phyloP scores from a whole-genome alignment of 192 early-diverging fungal genomes.

The Anaeromyces robustus region DNA sequence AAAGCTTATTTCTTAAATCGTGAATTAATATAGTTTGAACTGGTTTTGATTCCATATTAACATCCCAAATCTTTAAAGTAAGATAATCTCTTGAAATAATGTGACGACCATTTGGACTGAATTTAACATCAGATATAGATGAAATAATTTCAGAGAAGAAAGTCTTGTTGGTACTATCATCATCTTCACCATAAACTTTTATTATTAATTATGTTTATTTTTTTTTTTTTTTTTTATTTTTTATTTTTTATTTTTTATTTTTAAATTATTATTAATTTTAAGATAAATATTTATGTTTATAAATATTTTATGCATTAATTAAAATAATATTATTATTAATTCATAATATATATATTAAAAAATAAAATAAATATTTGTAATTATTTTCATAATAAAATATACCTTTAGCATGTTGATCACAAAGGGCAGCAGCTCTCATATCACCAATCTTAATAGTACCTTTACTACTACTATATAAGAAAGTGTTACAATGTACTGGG shows the following conservation, averaged over 20 bases:
- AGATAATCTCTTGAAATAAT: slow-evolving; percentile 95
- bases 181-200: slow-evolving; percentile 82
- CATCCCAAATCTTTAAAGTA: slow-evolving; percentile 96
- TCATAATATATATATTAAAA: no score
- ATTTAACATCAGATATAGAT: slow-evolving; percentile 93
- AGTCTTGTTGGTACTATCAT: slow-evolving; percentile 88
- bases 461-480: slow-evolving; percentile 97
- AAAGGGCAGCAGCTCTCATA: slow-evolving; percentile 87
- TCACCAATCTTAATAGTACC: slow-evolving; percentile 95
- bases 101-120: slow-evolving; percentile 88
- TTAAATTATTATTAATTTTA: slow-evolving; percentile 1
- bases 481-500: slow-evolving; percentile 84
- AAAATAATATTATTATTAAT: no score
- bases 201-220: background rate
- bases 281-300: no score
- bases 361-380: no score
- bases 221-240: background rate
- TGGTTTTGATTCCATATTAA: slow-evolving; percentile 90
- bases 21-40: slow-evolving; percentile 93
- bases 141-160: slow-evolving; percentile 99
- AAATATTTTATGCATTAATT: no score
- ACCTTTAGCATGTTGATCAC: slow-evolving; percentile 88
- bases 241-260: background rate
- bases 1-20: slow-evolving; percentile 86
- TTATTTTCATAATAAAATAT: no score